phyloP scores from a whole-genome alignment of 768 basidiomycete genomes.

The Amanita rubescens region DNA sequence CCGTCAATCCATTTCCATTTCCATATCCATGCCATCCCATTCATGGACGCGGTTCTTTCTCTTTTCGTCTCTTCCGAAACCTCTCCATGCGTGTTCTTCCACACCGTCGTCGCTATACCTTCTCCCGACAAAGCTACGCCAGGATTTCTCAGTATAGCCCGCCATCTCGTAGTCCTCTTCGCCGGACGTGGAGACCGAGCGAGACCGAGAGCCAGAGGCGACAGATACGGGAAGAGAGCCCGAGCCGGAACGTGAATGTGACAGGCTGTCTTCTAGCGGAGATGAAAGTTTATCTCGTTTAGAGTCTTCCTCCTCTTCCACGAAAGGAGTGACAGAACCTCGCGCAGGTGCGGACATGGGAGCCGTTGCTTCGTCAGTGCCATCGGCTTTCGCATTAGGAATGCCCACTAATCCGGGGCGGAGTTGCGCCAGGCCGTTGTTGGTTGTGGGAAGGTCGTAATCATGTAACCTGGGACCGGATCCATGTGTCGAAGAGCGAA shows the following conservation, averaged over 20 bases:
- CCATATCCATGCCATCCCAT: constrained; percentile 67
- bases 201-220: constrained; percentile 24
- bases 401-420: constrained; percentile 48
- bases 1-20: constrained; percentile 57
- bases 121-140: constrained; percentile 6
- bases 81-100: constrained; percentile 19
- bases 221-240: constrained; percentile 25
- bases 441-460: constrained; percentile 41
- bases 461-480: constrained; percentile 58
- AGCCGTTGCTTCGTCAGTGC: not conserved
- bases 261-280: not conserved
- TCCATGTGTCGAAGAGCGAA: constrained; percentile 13
- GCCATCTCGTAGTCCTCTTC: constrained; percentile 19
- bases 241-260: constrained; percentile 19
- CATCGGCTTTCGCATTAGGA: constrained; percentile 16
- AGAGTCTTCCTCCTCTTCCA: constrained; percentile 1
- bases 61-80: constrained; percentile 29
- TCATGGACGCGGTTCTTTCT: constrained; percentile 10
- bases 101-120: constrained; percentile 26
- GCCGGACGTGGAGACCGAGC: constrained; percentile 16
- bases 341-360: not conserved
- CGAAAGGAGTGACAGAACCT: not conserved
- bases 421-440: constrained; percentile 42
- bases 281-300: not conserved
- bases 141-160: constrained; percentile 14